Evolutionary conservation across 176 grass and related monocot genomes (phyloP).

Genomic region (Carex littledalei): DNA sequence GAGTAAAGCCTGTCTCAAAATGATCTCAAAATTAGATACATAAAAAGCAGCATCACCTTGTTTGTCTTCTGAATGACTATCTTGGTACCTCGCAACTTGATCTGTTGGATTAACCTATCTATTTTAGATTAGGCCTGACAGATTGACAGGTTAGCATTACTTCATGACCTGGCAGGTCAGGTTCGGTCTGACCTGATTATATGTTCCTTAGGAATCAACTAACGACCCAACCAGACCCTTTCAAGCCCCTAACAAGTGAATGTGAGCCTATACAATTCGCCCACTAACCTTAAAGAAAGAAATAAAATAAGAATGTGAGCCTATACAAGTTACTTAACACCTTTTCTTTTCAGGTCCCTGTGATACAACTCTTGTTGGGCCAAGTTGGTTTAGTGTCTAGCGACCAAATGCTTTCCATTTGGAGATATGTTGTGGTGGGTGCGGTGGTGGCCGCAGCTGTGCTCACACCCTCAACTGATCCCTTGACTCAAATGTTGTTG

Average conservation of each 20-base stretch:
- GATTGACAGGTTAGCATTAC: neutral
- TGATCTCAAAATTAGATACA: neutral
- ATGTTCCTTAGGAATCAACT: neutral
- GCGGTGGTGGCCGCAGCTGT: constrained; percentile 83
- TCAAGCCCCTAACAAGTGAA: neutral
- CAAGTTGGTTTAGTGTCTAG: constrained; percentile 84
- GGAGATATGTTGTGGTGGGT: constrained; percentile 97
- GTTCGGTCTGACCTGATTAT: constrained; percentile 2
- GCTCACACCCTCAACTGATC: constrained; percentile 91
- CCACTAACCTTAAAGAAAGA: no score
- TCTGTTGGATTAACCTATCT: neutral
- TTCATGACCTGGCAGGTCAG: neutral
- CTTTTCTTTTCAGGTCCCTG: constrained; percentile 66
- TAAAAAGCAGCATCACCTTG: neutral
- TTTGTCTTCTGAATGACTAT: neutral
- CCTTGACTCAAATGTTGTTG: constrained; percentile 82
- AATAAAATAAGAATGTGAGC: neutral
- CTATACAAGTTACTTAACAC: neutral
- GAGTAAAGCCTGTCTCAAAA: neutral
- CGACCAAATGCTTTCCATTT: constrained; percentile 93
- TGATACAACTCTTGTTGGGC: constrained; percentile 82
- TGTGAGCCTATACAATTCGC: neutral
- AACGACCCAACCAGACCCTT: neutral
- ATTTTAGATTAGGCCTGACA: neutral
- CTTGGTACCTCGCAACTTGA: neutral